A percentile compares a stretch with the other conserved stretches of the same genome.
These are phyloP conservation scores for Aegilops sharonensis DNA, from an alignment of 176 grass and related monocot species.

Conservation along the genomic window DNA sequence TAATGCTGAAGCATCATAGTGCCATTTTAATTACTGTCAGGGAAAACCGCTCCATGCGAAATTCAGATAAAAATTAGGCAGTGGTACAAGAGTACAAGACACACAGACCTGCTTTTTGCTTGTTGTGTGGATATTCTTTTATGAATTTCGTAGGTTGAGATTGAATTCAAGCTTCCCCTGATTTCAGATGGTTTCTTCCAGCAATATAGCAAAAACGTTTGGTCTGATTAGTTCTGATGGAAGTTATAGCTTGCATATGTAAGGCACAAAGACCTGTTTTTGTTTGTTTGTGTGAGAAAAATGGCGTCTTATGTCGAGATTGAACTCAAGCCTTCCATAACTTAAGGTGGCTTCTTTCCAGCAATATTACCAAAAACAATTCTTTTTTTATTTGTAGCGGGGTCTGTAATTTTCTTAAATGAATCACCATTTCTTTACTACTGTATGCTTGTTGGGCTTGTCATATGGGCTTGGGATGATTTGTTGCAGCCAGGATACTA, in stretches of 20 bases:
- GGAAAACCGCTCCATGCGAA: neutral
- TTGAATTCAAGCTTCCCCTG: neutral
- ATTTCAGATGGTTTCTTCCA: neutral
- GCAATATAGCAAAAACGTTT: neutral
- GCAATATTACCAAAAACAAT: too few species aligned
- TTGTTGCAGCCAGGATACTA: neutral
- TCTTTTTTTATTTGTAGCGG: too few species aligned
- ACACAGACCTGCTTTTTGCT: neutral
- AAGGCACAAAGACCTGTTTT: neutral
- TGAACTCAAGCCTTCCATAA: too few species aligned
- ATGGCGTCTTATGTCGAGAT: too few species aligned
- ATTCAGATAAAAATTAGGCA: neutral
- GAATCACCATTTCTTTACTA: too few species aligned
- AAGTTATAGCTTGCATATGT: neutral
- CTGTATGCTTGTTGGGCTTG: too few species aligned
- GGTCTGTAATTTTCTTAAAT: too few species aligned
- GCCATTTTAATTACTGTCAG: neutral
- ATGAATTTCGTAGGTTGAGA: neutral
- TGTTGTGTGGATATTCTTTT: neutral
- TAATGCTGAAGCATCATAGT: neutral
- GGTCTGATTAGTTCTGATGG: neutral
- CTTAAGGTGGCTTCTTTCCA: too few species aligned
- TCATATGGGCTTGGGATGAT: neutral
- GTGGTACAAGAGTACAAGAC: neutral
- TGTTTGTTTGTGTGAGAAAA: neutral